phyloP scores from a whole-genome alignment of 2,329 filamentous ascomycete genomes.

The Paecilomyces sp. region DNA sequence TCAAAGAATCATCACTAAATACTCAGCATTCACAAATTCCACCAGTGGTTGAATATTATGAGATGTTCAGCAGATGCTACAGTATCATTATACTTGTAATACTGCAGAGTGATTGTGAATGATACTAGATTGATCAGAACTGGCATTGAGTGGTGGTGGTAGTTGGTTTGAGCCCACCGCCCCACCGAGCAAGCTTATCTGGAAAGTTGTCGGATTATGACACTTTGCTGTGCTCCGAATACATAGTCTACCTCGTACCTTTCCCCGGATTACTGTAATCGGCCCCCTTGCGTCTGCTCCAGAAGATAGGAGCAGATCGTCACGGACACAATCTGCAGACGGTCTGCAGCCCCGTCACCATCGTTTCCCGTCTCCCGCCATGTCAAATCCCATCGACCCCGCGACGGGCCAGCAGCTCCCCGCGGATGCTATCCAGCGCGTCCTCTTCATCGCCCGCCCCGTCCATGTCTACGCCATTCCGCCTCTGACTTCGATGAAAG shows the following conservation, averaged over 20 bases:
- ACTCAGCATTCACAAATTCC: too few relatives aligned
- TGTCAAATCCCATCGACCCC: constrained; percentile 55
- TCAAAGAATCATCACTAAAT: too few relatives aligned
- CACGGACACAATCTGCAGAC: background rate
- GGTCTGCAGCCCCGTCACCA: background rate
- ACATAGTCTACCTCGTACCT: background rate
- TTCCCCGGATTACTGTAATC: background rate
- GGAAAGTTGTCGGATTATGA: background rate
- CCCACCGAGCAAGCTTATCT: background rate
- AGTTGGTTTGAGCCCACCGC: background rate
- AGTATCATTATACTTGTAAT: too few relatives aligned
- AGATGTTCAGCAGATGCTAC: too few relatives aligned
- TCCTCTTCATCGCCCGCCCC: constrained; percentile 67
- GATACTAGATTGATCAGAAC: background rate
- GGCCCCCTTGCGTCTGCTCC: background rate
- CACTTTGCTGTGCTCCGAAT: background rate
- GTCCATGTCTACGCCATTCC: constrained; percentile 88
- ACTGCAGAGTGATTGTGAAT: too few relatives aligned
- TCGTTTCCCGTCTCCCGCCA: background rate
- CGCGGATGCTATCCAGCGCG: constrained; percentile 71
- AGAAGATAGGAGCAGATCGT: background rate
- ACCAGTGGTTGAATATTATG: too few relatives aligned
- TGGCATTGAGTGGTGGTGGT: background rate
- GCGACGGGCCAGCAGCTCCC: constrained; percentile 62
- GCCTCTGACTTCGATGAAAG: constrained; percentile 67